phyloP scores from a whole-genome alignment of 2,329 filamentous ascomycete genomes.

The Fusarium bulbicola region DNA sequence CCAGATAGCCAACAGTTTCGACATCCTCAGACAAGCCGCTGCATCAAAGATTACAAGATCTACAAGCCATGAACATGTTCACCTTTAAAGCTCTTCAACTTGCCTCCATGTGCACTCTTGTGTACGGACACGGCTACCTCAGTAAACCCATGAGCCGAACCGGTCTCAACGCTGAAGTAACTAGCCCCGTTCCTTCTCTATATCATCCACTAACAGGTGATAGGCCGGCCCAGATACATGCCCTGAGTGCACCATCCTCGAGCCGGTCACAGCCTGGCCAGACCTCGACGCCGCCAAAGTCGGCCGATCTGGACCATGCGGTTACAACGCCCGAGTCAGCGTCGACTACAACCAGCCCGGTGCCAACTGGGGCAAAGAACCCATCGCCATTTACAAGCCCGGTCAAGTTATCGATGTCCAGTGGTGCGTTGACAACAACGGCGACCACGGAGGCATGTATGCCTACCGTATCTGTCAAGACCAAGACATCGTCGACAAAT shows the following conservation, averaged over 20 bases:
- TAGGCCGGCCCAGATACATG: conserved; percentile 60
- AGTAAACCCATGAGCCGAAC: conserved; percentile 32
- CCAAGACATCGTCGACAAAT: conserved; percentile 59
- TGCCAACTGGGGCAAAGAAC: conserved; percentile 53
- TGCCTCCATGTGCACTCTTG: background rate
- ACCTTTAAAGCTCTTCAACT: background rate
- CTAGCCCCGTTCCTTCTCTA: rapidly evolving
- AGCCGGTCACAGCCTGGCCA: conserved; percentile 62
- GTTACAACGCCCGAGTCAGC: conserved; percentile 62
- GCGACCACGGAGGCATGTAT: conserved; percentile 67
- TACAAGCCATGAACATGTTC: background rate
- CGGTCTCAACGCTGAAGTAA: conserved; percentile 27
- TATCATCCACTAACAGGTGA: background rate
- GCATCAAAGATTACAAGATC: rapidly evolving
- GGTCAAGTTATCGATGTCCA: conserved; percentile 59
- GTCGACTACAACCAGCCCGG: conserved; percentile 62
- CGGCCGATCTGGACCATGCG: conserved; percentile 60
- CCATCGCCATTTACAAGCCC: conserved; percentile 55
- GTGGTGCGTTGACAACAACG: conserved; percentile 66
- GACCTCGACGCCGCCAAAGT: conserved; percentile 56
- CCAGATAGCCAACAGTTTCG: too few relatives aligned
- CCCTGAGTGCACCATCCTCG: conserved; percentile 64
- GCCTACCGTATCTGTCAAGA: conserved; percentile 63
- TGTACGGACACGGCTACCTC: conserved; percentile 24
- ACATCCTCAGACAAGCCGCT: background rate